Evolutionary conservation across 345 rosid genomes (phyloP).

Genomic region (Camelina sativa): DNA sequence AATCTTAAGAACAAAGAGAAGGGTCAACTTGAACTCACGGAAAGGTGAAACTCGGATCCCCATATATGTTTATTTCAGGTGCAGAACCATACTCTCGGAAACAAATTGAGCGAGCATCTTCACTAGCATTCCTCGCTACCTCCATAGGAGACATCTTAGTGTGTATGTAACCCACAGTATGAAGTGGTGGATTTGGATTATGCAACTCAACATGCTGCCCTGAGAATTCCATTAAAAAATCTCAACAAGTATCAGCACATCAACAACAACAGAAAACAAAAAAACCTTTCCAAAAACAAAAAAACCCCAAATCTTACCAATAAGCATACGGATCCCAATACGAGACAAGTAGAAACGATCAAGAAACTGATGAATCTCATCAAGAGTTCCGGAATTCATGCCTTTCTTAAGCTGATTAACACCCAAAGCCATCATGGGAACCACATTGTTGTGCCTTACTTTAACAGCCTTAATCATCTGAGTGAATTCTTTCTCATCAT

Average conservation of each 20-base stretch:
- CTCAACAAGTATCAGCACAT: conserved; percentile 1
- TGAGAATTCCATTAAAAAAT: conserved; percentile 44
- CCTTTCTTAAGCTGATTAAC: conserved; percentile 94
- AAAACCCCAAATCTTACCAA: conserved; percentile 50
- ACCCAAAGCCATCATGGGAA: conserved; percentile 96
- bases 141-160: conserved; percentile 96
- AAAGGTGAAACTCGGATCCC: conserved; percentile 89
- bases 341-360: conserved; percentile 96
- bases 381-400: conserved; percentile 58
- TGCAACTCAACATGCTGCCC: conserved; percentile 99
- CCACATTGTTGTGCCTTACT: conserved; percentile 98
- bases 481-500: conserved; percentile 81
- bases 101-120: conserved; percentile 89
- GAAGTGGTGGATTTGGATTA: conserved; percentile 85
- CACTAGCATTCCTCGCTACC: conserved; percentile 85
- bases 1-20: not conserved
- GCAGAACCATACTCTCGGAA: conserved; percentile 89
- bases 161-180: conserved; percentile 84
- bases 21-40: conserved; percentile 62
- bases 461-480: conserved; percentile 94
- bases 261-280: not conserved
- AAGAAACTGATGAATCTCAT: conserved; percentile 90
- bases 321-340: conserved; percentile 93
- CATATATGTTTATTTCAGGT: conserved; percentile 77
- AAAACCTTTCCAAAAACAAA: not conserved